Conservation (phyloP, 352 stramenopile genomes). For the Phytophthora pistaciae region DNA sequence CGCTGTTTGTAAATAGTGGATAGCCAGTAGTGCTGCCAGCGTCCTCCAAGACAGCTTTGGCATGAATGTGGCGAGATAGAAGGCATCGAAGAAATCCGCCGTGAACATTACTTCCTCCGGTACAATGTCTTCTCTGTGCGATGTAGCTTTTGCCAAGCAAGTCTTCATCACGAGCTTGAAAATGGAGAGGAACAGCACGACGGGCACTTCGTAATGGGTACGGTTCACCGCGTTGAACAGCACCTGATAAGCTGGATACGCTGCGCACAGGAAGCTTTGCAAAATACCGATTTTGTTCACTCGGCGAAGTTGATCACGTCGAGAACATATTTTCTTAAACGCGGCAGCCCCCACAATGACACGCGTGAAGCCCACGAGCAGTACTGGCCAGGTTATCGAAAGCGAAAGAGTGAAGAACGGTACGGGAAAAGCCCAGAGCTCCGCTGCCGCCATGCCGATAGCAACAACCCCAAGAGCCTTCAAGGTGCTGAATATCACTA, state of each 20-base stretch:
- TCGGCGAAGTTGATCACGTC: slow-evolving; percentile 8
- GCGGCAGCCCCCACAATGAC: not conserved
- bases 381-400: not conserved
- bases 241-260: not conserved
- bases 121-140: not conserved
- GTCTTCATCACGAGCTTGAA: not conserved
- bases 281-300: not conserved
- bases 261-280: not conserved
- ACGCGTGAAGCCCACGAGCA: slow-evolving; percentile 1
- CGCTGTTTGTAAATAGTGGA: slow-evolving; percentile 13
- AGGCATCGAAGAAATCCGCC: slow-evolving; percentile 18
- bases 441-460: not conserved
- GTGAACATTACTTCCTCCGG: not conserved
- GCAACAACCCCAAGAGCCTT: not conserved
- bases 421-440: not conserved
- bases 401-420: slow-evolving; percentile 1
- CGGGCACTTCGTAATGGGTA: not conserved
- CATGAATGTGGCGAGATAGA: slow-evolving; percentile 26
- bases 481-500: not conserved
- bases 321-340: slow-evolving; percentile 1
- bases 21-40: slow-evolving; percentile 1
- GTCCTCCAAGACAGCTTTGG: slow-evolving; percentile 5
- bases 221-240: not conserved
- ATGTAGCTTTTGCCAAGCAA: not conserved
- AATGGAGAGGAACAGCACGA: not conserved